Base-by-base conservation (phyloP, 495 filamentous ascomycete species). In the Aspergillus taichungensis region DNA sequence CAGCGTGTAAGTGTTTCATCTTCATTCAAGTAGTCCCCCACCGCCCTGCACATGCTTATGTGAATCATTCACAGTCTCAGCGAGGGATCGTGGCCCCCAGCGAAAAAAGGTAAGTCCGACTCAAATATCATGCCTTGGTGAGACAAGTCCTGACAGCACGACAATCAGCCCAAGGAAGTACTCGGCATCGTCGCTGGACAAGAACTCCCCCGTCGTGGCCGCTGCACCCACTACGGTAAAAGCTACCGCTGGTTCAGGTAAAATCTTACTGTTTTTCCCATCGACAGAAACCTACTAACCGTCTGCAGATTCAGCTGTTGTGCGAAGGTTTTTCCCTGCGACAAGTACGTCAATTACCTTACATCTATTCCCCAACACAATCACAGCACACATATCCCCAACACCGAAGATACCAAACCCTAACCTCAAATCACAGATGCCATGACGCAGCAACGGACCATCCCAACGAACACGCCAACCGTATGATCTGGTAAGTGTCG, bases 201-300 rank as follows among this genome's bases (percentile, higher is more conserved):
- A 49, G 83, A 88, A 50, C 72, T 95, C 1, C 87, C 89, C 0
- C 69, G 70, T 30, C 76, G 76, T 1, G 89, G 89, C 11, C 73
- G 87, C 29, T 95, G 89, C 57, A 56, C 56, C 30, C 89, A 95
- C 55, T 94, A 95, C 60, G 63, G 72, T 3, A 87, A 88, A 52
- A 83, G 78, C 43, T 87, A 84, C 57, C 77, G 89, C 9, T 94
- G 89, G 89, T 94, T 95, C 61, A 68, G 86, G 50, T 90, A 59
- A 34, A 46, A 56, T 65, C 64, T 43, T 78, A 34, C 12, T 24
- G 4, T 4, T 24, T 9, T 2, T 12, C 7, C 18, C n/a, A 6
- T 32, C n/a, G 3, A 27, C 9, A 46, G 1, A 40, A 43, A 13
- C 31, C 53, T 29, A 57, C 18, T 24, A 1, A 24, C 31, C 12